Percentiles rank a stretch among this genome's conserved stretches.
Evolutionary conservation across 257 asterid genomes (phyloP).

Genomic region (Leonotis leonurus): DNA sequence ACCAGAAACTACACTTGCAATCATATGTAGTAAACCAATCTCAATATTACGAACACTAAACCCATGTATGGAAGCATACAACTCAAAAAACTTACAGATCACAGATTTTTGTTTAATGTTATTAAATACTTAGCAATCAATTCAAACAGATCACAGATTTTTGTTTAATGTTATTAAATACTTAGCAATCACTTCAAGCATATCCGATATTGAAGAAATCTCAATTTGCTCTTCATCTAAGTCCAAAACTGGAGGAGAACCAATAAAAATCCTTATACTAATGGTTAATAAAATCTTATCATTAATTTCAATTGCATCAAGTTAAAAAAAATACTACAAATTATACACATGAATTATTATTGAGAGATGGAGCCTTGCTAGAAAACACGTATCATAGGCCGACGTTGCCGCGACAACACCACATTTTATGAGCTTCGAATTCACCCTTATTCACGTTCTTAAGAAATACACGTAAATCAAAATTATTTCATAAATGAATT

Average conservation of each 20-base stretch:
- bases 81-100: constrained; percentile 50
- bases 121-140: constrained; percentile 72
- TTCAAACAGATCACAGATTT: too few relatives aligned
- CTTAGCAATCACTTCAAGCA: too few relatives aligned
- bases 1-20: background rate
- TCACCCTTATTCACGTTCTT: constrained; percentile 45
- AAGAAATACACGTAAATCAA: too few relatives aligned
- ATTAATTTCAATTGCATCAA: background rate
- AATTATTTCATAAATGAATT: too few relatives aligned
- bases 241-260: constrained; percentile 50
- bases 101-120: constrained; percentile 66
- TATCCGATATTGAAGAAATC: constrained; percentile 38
- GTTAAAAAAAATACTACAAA: background rate
- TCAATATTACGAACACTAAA: background rate
- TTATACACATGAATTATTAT: constrained; percentile 44
- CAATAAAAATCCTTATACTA: constrained; percentile 39
- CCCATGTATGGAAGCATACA: background rate
- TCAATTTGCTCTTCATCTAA: constrained; percentile 30
- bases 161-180: too few relatives aligned
- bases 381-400: constrained; percentile 55
- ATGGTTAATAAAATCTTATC: background rate
- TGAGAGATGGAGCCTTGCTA: constrained; percentile 51
- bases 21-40: background rate
- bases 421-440: constrained; percentile 32
- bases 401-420: constrained; percentile 41